Evolutionary conservation across 768 basidiomycete species (phyloP), one percentile per base, ranked within the genome.

Genomic region (Leccinum imitatum): DNA sequence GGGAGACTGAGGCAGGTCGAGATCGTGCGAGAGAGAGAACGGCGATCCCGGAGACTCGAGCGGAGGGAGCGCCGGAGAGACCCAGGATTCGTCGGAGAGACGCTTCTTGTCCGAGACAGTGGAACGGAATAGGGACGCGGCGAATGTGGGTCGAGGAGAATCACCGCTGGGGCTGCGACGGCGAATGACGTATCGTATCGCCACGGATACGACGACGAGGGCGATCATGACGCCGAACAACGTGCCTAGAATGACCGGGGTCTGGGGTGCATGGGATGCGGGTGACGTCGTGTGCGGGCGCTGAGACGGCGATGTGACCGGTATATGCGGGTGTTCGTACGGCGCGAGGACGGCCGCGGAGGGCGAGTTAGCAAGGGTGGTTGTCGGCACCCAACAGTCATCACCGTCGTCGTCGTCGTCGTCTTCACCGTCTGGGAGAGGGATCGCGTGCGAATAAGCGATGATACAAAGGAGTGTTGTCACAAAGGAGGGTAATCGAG

Each of bases 1-100:
- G 1, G 39, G 39, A 46, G 61, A 61, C 14, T 37, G 67, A 39
- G 55, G 46, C 6, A 65, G 44, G 7, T 67, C 59, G 39, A 59
- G 41, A 46, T 65, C 61, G 7, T 63, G 59, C 13, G 54, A 56
- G 17, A 41, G 17, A 4, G 39, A 41, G 10, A 59, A 50, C 17
- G 59, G 60, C 9, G 65, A 58, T 17, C 35, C 63, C 6, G 66
- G 56, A 6, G 59, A 61, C 3, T 17, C 48, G 7, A 56, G 52
- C 1, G 23, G 8, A 6, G 67, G 61, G 19, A 69, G 59, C 4
- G 17, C 4, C 0, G 66, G 68, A 0, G 68, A 65, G 55, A 69
- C 68, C 68, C 68, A 69, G 5, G 68, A 69, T 15, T 69, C 68
- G 25, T 69, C 62, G 1, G 69, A 69, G 21, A 70, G 66, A n/a